A percentile compares a stretch with the other conserved stretches of the same genome.
Evolutionary conservation across 2,329 filamentous ascomycete genomes (phyloP).

Genomic region (Penicillium fuscoglaucum): DNA sequence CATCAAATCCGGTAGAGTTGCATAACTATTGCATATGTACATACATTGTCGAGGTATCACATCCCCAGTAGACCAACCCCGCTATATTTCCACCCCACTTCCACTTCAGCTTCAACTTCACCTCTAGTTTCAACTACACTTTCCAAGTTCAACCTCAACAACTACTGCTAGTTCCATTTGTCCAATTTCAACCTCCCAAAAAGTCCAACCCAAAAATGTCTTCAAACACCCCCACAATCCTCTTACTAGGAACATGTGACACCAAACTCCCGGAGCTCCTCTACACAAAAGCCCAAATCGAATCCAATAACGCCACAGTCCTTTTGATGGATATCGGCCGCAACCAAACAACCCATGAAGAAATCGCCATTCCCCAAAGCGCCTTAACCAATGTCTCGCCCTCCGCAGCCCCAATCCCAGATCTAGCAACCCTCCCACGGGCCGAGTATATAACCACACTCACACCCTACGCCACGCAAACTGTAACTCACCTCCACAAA

Average conservation of each 20-base stretch:
- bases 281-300: slow-evolving; percentile 54
- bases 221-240: slow-evolving; percentile 42
- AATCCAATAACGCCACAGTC: slow-evolving; percentile 33
- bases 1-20: too few species aligned
- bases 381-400: slow-evolving; percentile 41
- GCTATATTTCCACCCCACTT: neutral
- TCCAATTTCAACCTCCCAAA: neutral
- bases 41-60: too few species aligned
- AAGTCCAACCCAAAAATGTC: slow-evolving; percentile 5
- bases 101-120: neutral
- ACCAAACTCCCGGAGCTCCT: slow-evolving; percentile 63
- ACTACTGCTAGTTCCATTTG: neutral
- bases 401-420: slow-evolving; percentile 20
- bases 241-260: slow-evolving; percentile 64
- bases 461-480: slow-evolving; percentile 51
- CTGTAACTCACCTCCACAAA: slow-evolving; percentile 36
- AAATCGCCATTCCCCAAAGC: slow-evolving; percentile 51
- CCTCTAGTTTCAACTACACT: neutral
- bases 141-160: neutral
- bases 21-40: too few species aligned
- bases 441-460: slow-evolving; percentile 60
- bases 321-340: slow-evolving; percentile 60
- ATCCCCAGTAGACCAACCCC: too few species aligned
- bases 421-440: slow-evolving; percentile 48
- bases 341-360: slow-evolving; percentile 40